A percentile compares a stretch with the other conserved stretches of the same genome.
These are phyloP conservation scores for Prunella vulgaris DNA, from an alignment of 257 asterid species.

Conservation along the genomic window DNA sequence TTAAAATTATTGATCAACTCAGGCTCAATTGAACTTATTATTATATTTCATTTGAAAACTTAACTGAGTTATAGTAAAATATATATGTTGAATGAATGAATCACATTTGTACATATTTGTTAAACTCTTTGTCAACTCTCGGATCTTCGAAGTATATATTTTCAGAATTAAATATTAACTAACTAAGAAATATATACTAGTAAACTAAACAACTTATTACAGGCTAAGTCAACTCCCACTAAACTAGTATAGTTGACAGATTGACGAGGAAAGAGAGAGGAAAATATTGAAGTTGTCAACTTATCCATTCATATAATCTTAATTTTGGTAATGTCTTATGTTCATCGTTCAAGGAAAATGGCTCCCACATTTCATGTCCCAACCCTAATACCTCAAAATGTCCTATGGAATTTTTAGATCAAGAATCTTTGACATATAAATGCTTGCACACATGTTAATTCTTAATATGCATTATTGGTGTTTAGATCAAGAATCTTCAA, in stretches of 20 bases:
- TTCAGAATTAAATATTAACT: not conserved
- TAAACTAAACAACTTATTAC: not conserved
- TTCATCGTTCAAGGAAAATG: conserved; percentile 14
- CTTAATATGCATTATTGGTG: not conserved
- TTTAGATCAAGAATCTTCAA: too few relatives aligned
- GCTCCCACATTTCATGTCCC: not conserved
- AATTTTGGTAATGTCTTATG: not conserved
- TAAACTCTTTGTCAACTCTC: not conserved
- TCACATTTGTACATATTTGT: too few relatives aligned
- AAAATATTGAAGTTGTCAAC: not conserved
- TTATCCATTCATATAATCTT: not conserved
- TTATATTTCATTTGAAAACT: not conserved
- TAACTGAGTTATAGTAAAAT: too few relatives aligned
- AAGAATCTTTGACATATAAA: conserved; percentile 10
- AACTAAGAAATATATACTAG: not conserved
- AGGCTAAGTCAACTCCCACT: not conserved
- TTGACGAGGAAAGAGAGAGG: not conserved
- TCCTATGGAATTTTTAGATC: not conserved
- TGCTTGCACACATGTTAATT: not conserved
- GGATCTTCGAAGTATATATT: not conserved
- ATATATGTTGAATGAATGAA: too few relatives aligned
- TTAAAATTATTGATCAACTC: not conserved
- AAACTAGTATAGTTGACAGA: not conserved
- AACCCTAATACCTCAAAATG: not conserved
- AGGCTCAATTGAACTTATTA: not conserved